Percentiles rank a stretch among this genome's conserved stretches.
These are phyloP conservation scores for Epichloe hybrida DNA, from an alignment of 2,329 filamentous ascomycete genomes.

Conservation along the genomic window DNA sequence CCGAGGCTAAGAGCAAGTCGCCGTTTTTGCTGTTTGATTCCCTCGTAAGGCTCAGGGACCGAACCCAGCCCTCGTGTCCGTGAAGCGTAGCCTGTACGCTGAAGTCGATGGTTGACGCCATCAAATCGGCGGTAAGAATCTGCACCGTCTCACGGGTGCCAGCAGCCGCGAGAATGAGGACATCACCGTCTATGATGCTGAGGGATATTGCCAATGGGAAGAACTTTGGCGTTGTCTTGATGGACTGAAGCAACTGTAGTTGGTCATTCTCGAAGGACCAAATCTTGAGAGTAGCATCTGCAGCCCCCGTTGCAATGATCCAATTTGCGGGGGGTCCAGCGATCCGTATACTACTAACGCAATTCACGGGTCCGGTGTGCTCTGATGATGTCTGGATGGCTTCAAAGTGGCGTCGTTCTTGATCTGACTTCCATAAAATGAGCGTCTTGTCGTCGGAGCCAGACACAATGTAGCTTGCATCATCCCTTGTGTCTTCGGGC, in stretches of 20 bases:
- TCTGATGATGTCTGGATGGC: constrained; percentile 41
- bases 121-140: constrained; percentile 50
- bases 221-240: constrained; percentile 62
- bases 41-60: constrained; percentile 64
- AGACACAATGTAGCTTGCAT: constrained; percentile 51
- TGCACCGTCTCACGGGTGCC: constrained; percentile 77
- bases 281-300: constrained; percentile 58
- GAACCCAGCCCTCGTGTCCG: constrained; percentile 91
- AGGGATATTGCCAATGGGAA: constrained; percentile 71
- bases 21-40: constrained; percentile 41
- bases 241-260: constrained; percentile 49
- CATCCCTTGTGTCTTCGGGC: constrained; percentile 30
- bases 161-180: constrained; percentile 63
- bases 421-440: constrained; percentile 49
- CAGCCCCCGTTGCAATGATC: constrained; percentile 63
- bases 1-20: constrained; percentile 76
- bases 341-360: constrained; percentile 33
- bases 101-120: constrained; percentile 36
- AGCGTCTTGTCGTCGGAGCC: constrained; percentile 72
- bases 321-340: constrained; percentile 17
- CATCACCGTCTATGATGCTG: constrained; percentile 38
- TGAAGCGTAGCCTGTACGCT: constrained; percentile 61
- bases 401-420: constrained; percentile 16
- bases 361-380: constrained; percentile 67
- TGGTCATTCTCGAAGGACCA: constrained; percentile 51